Base-by-base conservation (phyloP, 805 yeast genomes). In the Candida sphagnicola region DNA sequence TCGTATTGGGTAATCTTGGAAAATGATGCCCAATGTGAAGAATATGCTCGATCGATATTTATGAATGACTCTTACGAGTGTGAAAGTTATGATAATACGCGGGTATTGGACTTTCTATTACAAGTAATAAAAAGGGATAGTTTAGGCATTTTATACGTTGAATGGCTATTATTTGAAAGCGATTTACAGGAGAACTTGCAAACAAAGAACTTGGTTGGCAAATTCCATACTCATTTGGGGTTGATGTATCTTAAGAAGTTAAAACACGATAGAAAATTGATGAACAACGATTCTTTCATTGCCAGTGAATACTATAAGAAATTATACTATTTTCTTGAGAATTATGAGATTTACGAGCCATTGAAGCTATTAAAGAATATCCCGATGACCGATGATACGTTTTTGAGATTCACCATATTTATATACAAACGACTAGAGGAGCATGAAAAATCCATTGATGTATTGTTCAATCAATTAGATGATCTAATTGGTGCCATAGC, bases 11-110 rank as follows among this genome's bases (percentile, higher is more conserved):
- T 82, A 6, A 59, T 83, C 29, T 49, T 54, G 1, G 63, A 56
- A 24, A 38, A 49, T 12, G 37, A 41, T 1, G 40, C 51, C 5
- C 32, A 42, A n/a, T 62, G 66, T 37, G 50, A 54, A 8, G 41
- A 42, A 18, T 30, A 14, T 30, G 18, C 31, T 8, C 23, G 17
- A 10, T 30, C 15, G 8, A 67, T 91, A 0, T 89, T 89, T 47
- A 69, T 86, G 71, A 78, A 75, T 40, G 83, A 82, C 37, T 67
- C 84, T 0, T 70, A 74, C 10, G 78, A 77, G 45, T 73, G 85
- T 41, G 81, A 78, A 42, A 63, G 76, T 11, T 72, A 82, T 37
- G 75, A 85, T 44, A 71, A 73, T 35, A 45, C 59, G 17, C 62
- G 70, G 45, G 79, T 88, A 0, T 62, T 81, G 34, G 70, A 75